phyloP scores from a whole-genome alignment of 2,329 filamentous ascomycete genomes.

The Fusarium humuli region DNA sequence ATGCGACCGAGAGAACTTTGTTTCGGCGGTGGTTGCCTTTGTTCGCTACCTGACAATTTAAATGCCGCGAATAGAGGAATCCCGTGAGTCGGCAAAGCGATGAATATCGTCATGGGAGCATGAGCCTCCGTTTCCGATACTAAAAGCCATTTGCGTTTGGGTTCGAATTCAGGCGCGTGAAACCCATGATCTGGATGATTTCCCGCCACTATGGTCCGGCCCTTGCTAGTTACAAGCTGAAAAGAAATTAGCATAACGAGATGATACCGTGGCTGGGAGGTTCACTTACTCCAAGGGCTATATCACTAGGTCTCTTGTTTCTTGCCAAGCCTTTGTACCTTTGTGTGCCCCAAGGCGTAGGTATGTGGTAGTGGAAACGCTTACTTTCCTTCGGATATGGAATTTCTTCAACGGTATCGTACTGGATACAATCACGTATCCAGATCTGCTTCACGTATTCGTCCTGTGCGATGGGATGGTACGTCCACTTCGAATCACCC shows the following conservation, averaged over 20 bases:
- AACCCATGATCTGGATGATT: not conserved
- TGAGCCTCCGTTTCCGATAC: not conserved
- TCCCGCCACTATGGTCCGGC: not conserved
- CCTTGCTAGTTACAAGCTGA: slow-evolving; percentile 6
- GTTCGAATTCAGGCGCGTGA: not conserved
- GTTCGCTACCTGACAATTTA: rapidly evolving
- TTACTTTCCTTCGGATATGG: not conserved
- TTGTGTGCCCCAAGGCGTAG: slow-evolving; percentile 6
- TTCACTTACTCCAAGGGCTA: slow-evolving; percentile 5
- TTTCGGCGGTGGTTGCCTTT: rapidly evolving
- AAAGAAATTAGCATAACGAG: not conserved
- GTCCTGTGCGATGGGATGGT: slow-evolving; percentile 4
- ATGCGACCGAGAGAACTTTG: not conserved
- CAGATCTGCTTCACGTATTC: slow-evolving; percentile 22
- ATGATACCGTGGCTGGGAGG: rapidly evolving
- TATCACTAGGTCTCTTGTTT: slow-evolving; percentile 12
- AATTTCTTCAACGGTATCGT: not conserved
- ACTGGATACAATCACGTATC: slow-evolving; percentile 2
- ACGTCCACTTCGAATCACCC: not conserved
- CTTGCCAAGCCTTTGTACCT: slow-evolving; percentile 3
- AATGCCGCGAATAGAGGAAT: slow-evolving; percentile 2
- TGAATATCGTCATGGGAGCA: not conserved
- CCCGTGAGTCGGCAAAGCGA: slow-evolving; percentile 2
- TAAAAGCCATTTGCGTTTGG: not conserved
- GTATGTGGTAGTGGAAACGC: not conserved